Evolutionary conservation across 495 filamentous ascomycete genomes (phyloP).

Genomic region (Lasiosphaeris hirsuta): DNA sequence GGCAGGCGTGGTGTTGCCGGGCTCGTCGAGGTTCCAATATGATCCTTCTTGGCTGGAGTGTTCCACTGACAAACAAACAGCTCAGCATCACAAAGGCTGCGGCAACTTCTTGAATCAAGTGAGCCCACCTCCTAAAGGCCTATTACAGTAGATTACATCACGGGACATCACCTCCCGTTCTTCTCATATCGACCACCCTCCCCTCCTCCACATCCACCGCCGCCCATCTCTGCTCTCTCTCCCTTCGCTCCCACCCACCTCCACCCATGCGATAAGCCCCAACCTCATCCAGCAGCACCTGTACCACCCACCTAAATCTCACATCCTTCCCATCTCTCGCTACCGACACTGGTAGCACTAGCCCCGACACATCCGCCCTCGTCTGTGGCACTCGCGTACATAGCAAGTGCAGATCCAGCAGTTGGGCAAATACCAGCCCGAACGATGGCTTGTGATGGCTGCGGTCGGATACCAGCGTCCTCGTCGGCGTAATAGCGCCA

Average conservation of each 20-base stretch:
- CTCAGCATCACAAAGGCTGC: no score
- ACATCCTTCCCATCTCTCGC: conserved; percentile 3
- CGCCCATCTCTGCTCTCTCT: conserved; percentile 44
- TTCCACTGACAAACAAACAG: no score
- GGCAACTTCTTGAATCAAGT: no score
- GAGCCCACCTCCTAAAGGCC: no score
- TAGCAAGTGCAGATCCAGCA: conserved; percentile 44
- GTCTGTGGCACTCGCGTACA: conserved; percentile 37
- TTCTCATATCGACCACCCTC: conserved; percentile 18
- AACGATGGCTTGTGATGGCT: conserved; percentile 37
- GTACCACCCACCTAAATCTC: conserved; percentile 35
- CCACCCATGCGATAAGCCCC: conserved; percentile 26
- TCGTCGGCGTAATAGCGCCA: not conserved
- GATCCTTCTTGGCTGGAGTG: no score
- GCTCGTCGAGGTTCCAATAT: no score
- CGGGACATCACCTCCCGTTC: no score
- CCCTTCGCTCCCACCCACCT: conserved; percentile 14
- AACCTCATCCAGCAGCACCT: conserved; percentile 44
- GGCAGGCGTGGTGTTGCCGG: no score
- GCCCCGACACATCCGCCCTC: conserved; percentile 17
- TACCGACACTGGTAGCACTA: not conserved
- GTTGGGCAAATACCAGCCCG: conserved; percentile 40
- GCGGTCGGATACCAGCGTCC: not conserved
- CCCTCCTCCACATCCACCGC: conserved; percentile 33
- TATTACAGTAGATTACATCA: no score